Base-by-base conservation (phyloP, 202 grass and related monocot species). In the Eragrostis tef region DNA sequence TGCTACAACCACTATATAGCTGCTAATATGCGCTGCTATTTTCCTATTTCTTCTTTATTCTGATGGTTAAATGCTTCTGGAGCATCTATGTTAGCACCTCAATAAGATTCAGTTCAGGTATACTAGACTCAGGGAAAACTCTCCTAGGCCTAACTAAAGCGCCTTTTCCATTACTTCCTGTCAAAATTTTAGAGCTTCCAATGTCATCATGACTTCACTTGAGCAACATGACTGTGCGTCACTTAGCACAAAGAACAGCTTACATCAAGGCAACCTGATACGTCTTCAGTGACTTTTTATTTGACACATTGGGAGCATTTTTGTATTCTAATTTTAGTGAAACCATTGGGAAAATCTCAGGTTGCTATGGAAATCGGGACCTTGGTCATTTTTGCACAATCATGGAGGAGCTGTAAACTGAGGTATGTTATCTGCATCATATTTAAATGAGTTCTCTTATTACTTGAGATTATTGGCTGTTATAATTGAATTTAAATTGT, bases 301-400 rank as follows among this genome's bases (percentile, higher is more conserved):
- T 63, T 85, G 56, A 53, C 26, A 7, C 25, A 29, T 39, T 59
- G 31, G 3, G 73, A 73, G 22, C 29, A 26, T 27, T 74, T 74
- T 50, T 27, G 25, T 69, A 54, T 19, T 61, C 36, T 71, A 31
- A 29, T 31, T 22, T 72, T 44, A 61, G 6, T 75, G 51, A 34
- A 54, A 42, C 16, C 22, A n/a, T 59, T 61, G 9, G 58, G 4
- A 5, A 82, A 67, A 82, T 65, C 59, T 21, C 90, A 94, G 95
- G 85, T 87, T 98, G 79, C 70, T 83, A 79, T 91, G 84, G 87
- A 98, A 88, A 89, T 75, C 88, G 81, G 92, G 92, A 67, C 95
- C 92, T n/a, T 98, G 95, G 95, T 88, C 88, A 70, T 98, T 98
- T 86, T 78, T 98, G 77, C 82, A 91, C 7, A 58, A 13, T 22